phyloP scores from a whole-genome alignment of 768 basidiomycete genomes.

The Kwoniella newhampshirensis region DNA sequence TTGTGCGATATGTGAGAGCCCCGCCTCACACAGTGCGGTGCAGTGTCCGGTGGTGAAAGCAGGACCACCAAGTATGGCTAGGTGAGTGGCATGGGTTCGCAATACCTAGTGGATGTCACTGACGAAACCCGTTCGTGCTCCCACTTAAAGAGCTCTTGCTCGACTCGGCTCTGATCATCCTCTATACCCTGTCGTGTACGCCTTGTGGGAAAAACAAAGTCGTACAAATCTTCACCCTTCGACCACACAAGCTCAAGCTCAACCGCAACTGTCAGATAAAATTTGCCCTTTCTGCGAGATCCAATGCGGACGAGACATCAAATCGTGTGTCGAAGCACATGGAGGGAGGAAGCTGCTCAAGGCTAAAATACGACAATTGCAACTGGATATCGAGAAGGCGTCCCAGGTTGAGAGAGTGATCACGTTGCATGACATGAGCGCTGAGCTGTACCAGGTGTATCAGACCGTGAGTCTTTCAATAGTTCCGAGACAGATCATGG shows the following conservation, averaged over 20 bases:
- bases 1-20: too few relatives aligned
- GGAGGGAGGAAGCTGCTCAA: constrained; percentile 19
- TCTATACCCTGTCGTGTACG: neutral
- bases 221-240: too few relatives aligned
- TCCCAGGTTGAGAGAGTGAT: neutral
- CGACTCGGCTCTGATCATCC: constrained; percentile 2
- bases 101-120: neutral
- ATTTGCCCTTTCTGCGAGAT: constrained; percentile 19
- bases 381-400: neutral
- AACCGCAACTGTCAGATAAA: neutral
- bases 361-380: constrained; percentile 7
- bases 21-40: too few relatives aligned
- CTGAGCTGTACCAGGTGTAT: constrained; percentile 9
- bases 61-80: neutral
- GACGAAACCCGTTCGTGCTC: neutral
- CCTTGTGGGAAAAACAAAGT: neutral
- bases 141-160: neutral
- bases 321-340: constrained; percentile 5
- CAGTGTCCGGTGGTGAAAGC: neutral
- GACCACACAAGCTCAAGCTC: too few relatives aligned
- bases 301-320: constrained; percentile 6
- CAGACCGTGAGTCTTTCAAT: too few relatives aligned
- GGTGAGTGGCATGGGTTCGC: neutral
- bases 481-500: too few relatives aligned
- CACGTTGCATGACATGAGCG: neutral